Base-by-base conservation (phyloP, 257 asterid genomes). In the Forsythia viridissima region DNA sequence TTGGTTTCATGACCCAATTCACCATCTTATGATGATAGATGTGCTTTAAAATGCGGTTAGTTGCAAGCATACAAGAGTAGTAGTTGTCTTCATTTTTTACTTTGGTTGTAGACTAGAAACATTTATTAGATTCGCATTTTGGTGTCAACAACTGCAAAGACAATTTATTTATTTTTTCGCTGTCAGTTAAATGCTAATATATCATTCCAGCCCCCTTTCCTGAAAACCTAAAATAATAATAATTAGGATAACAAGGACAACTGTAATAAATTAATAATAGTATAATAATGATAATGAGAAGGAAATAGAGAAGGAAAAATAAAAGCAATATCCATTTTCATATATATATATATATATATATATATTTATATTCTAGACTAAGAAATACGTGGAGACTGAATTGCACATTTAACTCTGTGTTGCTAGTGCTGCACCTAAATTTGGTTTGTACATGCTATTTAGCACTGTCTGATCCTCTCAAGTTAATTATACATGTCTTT, bases 21-120 rank as follows among this genome's bases (percentile, higher is more conserved):
- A 61, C 76, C 86, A 16, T 36, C 75, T 6, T 69, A 18, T 67
- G 74, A 70, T 71, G 67, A 18, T 68, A 75, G 39, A 59, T 73
- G 73, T 72, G 43, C 84, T 79, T 20, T 40, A 13, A 46, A 46
- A 46, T 46, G 55, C 7, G 46, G 46, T 46, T 11, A 46, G 15
- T 46, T 46, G 55, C 12, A 46, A 11, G 55, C 55, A 46, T 46
- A 5, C 55, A 46, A 46, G 55, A 8, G 55, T 46, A 46, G 15
- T 46, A 8, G 16, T 8, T 46, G 12, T 46, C 55, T 46, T 46
- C 55, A 46, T 8, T 46, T 46, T 46, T 42, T 12, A 18, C 55
- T 46, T 46, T 46, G 7, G 55, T 46, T 12, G 16, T 46, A 12
- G 7, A 46, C 46, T 42, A 46, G 2, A 3, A 46, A 30, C 34